phyloP scores from a whole-genome alignment of 805 yeast genomes.

The Citeromyces nyonsensis region DNA sequence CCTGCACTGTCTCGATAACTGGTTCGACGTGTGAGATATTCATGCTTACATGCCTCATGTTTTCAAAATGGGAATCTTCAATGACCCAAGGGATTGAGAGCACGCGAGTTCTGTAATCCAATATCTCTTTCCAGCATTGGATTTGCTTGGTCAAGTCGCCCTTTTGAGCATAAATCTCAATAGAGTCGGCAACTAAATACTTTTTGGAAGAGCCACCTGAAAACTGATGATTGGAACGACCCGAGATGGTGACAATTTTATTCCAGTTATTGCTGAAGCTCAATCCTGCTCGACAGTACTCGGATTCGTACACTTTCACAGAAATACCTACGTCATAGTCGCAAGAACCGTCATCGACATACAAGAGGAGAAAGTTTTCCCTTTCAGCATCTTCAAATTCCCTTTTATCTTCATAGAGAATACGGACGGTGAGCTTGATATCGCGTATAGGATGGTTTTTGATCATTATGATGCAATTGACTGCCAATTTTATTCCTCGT shows the following conservation, averaged over 20 bases:
- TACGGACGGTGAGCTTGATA: constrained; percentile 18
- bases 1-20: too few species aligned
- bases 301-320: background rate
- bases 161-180: too few species aligned
- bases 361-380: too few species aligned
- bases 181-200: too few species aligned
- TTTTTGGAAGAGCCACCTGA: too few species aligned
- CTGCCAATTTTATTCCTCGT: constrained; percentile 7
- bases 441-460: constrained; percentile 25
- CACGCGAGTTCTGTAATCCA: constrained; percentile 77
- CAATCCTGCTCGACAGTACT: background rate
- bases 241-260: too few species aligned
- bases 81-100: constrained; percentile 40
- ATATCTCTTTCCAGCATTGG: constrained; percentile 48
- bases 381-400: constrained; percentile 2
- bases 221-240: too few species aligned
- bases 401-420: constrained; percentile 15
- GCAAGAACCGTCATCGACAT: background rate
- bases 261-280: background rate
- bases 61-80: too few species aligned
- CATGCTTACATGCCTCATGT: too few species aligned
- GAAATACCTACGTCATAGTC: background rate
- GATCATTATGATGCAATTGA: constrained; percentile 13
- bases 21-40: too few species aligned
- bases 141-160: too few species aligned